These are phyloP conservation scores for Anaeramoeba flamelloides DNA, from an alignment of 78 protist genomes.

Conservation along the genomic window DNA sequence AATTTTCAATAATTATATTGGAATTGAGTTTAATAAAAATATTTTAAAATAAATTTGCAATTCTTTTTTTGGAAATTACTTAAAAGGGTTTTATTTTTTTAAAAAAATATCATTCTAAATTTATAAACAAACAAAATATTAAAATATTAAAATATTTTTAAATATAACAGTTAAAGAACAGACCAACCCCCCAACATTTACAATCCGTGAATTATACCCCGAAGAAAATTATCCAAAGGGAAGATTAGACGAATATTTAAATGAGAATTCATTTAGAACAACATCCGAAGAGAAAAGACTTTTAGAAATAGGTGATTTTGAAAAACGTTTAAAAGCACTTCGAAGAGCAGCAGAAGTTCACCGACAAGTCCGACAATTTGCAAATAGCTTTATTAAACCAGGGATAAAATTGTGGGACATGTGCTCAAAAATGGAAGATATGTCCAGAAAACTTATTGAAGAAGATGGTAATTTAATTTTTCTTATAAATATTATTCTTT, in stretches of 20 bases:
- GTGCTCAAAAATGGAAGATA: background rate
- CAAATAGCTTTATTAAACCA: background rate
- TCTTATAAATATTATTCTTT: too few relatives aligned
- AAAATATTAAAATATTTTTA: too few relatives aligned
- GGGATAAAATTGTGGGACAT: background rate
- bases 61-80: too few relatives aligned
- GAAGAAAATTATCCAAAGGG: background rate
- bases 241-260: background rate
- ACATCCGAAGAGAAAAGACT: background rate
- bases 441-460: background rate
- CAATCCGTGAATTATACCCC: background rate
- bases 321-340: background rate
- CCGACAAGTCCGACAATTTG: conserved; percentile 3
- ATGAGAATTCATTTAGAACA: background rate
- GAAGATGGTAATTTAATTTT: too few relatives aligned
- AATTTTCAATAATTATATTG: too few relatives aligned
- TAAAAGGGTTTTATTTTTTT: too few relatives aligned
- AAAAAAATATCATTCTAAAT: too few relatives aligned
- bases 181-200: background rate
- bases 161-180: too few relatives aligned
- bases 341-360: conserved; percentile 16
- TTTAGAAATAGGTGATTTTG: background rate
- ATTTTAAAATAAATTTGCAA: too few relatives aligned
- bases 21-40: too few relatives aligned
- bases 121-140: too few relatives aligned